phyloP scores from a whole-genome alignment of 208 protist species.

The Leishmania major region DNA sequence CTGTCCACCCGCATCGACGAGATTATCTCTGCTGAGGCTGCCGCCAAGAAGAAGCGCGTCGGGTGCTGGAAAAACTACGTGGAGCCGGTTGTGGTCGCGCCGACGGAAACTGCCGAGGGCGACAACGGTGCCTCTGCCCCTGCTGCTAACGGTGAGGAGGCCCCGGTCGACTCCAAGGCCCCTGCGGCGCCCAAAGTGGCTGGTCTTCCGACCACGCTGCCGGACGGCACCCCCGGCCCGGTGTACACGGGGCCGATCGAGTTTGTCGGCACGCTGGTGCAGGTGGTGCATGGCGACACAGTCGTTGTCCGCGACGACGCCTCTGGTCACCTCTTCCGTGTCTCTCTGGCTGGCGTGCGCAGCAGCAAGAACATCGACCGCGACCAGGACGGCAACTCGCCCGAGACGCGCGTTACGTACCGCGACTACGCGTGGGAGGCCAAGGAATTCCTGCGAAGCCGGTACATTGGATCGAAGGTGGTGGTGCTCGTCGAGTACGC shows the following conservation, averaged over 20 bases:
- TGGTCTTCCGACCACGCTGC: slow-evolving; percentile 48
- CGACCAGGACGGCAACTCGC: slow-evolving; percentile 75
- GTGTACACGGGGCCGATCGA: slow-evolving; percentile 63
- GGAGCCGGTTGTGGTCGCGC: slow-evolving; percentile 18
- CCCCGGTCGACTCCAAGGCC: background rate
- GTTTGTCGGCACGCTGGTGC: slow-evolving; percentile 73
- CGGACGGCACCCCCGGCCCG: slow-evolving; percentile 45
- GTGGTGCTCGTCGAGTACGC: slow-evolving; percentile 80
- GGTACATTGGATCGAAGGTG: slow-evolving; percentile 82
- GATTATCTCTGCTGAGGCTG: slow-evolving; percentile 61
- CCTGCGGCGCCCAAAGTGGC: slow-evolving; percentile 24
- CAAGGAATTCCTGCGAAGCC: slow-evolving; percentile 79
- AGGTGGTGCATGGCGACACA: slow-evolving; percentile 86
- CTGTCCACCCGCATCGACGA: slow-evolving; percentile 44
- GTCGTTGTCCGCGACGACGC: slow-evolving; percentile 70
- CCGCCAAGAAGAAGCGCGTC: slow-evolving; percentile 46
- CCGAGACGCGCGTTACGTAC: slow-evolving; percentile 87
- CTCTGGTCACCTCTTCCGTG: slow-evolving; percentile 50
- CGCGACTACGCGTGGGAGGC: slow-evolving; percentile 89
- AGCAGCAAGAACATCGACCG: slow-evolving; percentile 83
- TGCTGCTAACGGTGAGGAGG: background rate
- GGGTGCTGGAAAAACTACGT: slow-evolving; percentile 81
- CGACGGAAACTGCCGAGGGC: background rate
- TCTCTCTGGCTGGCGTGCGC: slow-evolving; percentile 81
- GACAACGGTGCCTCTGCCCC: slow-evolving; percentile 14